Percentiles rank a stretch among this genome's conserved stretches.
Evolutionary conservation across 1,284 basidiomycete genomes (phyloP).

Genomic region (Marasmius oreades): DNA sequence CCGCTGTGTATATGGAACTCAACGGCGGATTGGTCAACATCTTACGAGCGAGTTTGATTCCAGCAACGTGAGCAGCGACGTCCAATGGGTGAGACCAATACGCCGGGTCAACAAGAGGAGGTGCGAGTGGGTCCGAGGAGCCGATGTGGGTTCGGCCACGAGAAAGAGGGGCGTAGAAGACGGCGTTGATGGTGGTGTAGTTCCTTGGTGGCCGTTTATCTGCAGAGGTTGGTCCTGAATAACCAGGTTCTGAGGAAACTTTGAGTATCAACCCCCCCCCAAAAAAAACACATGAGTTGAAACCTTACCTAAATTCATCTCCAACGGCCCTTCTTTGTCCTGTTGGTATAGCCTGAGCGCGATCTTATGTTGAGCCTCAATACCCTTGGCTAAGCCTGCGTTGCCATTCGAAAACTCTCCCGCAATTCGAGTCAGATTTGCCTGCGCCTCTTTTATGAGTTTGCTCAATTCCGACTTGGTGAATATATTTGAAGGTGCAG

Average conservation of each 20-base stretch:
- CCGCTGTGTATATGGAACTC: constrained; percentile 21
- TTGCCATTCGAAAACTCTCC: constrained; percentile 29
- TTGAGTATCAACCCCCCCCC: too few species aligned
- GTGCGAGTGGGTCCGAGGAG: constrained; percentile 18
- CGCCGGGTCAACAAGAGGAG: constrained; percentile 23
- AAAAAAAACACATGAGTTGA: not conserved
- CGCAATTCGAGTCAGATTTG: constrained; percentile 22
- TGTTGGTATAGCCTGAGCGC: constrained; percentile 22
- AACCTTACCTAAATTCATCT: constrained; percentile 25
- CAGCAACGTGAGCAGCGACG: constrained; percentile 19
- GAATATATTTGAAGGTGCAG: constrained; percentile 25
- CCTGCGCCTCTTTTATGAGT: constrained; percentile 19
- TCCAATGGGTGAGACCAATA: constrained; percentile 28
- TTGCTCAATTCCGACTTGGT: constrained; percentile 11
- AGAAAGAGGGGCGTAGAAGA: constrained; percentile 27
- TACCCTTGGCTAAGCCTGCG: constrained; percentile 23
- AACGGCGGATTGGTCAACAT: constrained; percentile 22
- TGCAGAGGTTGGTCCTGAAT: constrained; percentile 22
- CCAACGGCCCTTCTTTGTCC: constrained; percentile 22
- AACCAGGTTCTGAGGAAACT: constrained; percentile 23
- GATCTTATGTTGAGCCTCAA: constrained; percentile 25
- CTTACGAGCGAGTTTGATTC: constrained; percentile 20
- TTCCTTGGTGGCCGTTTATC: constrained; percentile 21
- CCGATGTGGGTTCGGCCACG: constrained; percentile 29
- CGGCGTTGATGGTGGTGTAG: constrained; percentile 27